Evolutionary conservation across 140 eudicot species (phyloP).

Genomic region (Oenanthe javanica): DNA sequence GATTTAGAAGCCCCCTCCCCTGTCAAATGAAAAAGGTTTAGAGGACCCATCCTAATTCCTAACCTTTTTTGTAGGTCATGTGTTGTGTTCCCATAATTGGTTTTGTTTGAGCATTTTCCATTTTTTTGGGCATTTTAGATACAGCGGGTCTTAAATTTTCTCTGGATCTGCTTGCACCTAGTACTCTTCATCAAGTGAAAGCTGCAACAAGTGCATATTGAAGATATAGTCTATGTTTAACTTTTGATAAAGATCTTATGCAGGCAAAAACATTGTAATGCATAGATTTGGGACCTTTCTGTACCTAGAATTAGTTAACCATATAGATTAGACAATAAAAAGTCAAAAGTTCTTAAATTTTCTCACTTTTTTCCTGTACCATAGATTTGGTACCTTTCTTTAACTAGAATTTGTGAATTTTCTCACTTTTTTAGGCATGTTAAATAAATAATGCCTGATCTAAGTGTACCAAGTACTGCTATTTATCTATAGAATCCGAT

Average conservation of each 20-base stretch:
- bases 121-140: not conserved
- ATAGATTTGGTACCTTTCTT: no score
- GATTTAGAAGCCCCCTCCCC: not conserved
- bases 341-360: not conserved
- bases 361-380: not conserved
- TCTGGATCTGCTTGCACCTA: not conserved
- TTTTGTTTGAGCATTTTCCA: not conserved
- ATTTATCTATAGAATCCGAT: not conserved
- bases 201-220: not conserved
- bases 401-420: not conserved
- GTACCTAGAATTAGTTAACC: not conserved
- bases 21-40: not conserved
- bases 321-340: not conserved
- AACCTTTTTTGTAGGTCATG: not conserved
- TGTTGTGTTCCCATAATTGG: not conserved
- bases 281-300: not conserved
- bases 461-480: not conserved
- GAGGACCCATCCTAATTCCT: not conserved
- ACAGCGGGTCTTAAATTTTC: not conserved
- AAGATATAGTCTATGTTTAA: not conserved
- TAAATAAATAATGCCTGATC: not conserved
- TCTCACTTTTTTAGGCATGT: not conserved
- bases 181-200: not conserved
- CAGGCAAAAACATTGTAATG: not conserved
- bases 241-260: not conserved